These are phyloP conservation scores for Kurtzmaniella quercitrusa DNA, from an alignment of 1,139 yeast genomes.

Conservation along the genomic window DNA sequence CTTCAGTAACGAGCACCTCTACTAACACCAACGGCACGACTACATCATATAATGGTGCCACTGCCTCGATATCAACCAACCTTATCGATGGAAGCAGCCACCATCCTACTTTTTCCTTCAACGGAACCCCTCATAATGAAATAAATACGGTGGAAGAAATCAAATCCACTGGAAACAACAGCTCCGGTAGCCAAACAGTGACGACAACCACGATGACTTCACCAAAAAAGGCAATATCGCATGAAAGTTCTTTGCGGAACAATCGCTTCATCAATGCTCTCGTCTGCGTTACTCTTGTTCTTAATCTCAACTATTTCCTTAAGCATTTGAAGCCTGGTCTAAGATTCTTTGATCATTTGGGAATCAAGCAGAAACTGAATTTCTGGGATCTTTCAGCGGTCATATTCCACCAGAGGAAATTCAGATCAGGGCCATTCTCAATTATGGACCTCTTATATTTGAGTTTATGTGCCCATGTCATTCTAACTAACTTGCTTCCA, in stretches of 20 bases:
- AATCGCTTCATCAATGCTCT: constrained; percentile 11
- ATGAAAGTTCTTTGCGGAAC: not conserved
- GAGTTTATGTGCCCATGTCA: constrained; percentile 39
- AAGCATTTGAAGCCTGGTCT: constrained; percentile 6
- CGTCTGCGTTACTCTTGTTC: constrained; percentile 26
- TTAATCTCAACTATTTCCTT: constrained; percentile 25
- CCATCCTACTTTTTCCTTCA: not conserved
- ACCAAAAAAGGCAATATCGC: not conserved
- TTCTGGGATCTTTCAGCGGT: not conserved
- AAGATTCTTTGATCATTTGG: not conserved
- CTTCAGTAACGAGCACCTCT: constrained; percentile 11
- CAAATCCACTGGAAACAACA: not conserved
- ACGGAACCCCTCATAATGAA: not conserved
- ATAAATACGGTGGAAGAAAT: not conserved
- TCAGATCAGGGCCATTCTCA: not conserved
- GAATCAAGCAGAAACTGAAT: not conserved
- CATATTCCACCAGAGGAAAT: not conserved
- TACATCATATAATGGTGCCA: too few relatives aligned
- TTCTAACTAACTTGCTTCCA: constrained; percentile 33
- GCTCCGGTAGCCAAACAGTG: not conserved
- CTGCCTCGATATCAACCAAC: not conserved
- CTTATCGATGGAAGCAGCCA: not conserved
- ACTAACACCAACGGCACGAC: not conserved
- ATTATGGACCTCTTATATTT: constrained; percentile 29
- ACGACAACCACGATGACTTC: not conserved